Conservation (phyloP, 768 basidiomycete genomes). For the Xanthoconium purpureum region DNA sequence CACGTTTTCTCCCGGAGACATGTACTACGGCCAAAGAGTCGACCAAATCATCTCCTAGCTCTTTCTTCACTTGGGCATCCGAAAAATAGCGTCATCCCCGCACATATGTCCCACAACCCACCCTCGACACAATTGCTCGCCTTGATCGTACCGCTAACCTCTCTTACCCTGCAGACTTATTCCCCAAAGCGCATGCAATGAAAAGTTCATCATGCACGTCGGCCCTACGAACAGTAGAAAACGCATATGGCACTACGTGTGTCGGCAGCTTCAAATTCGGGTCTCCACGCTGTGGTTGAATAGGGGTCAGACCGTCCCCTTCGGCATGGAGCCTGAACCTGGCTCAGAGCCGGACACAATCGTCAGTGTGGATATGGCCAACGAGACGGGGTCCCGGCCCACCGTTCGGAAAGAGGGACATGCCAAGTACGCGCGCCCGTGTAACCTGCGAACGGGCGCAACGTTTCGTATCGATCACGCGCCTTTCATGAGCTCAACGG, state of each 20-base stretch:
- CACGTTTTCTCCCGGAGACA: slow-evolving; percentile 32
- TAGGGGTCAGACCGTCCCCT: slow-evolving; percentile 79
- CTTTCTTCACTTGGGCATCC: slow-evolving; percentile 56
- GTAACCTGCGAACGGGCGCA: slow-evolving; percentile 92
- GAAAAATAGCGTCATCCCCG: slow-evolving; percentile 24
- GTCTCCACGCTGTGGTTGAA: slow-evolving; percentile 87
- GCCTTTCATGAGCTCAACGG: slow-evolving; percentile 76
- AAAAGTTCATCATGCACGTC: slow-evolving; percentile 90
- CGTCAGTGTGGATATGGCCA: slow-evolving; percentile 30
- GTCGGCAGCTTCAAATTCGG: slow-evolving; percentile 67
- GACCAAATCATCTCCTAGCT: slow-evolving; percentile 51
- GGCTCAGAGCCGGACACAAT: slow-evolving; percentile 38
- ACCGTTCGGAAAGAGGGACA: slow-evolving; percentile 39
- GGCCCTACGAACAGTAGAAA: slow-evolving; percentile 98
- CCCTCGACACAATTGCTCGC: slow-evolving; percentile 38
- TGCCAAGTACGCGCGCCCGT: slow-evolving; percentile 52
- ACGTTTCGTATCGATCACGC: slow-evolving; percentile 66
- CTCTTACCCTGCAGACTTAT: slow-evolving; percentile 49
- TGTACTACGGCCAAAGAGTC: slow-evolving; percentile 25
- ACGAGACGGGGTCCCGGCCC: slow-evolving; percentile 22
- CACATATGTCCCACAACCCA: slow-evolving; percentile 27
- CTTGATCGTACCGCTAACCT: slow-evolving; percentile 40
- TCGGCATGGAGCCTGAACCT: slow-evolving; percentile 51
- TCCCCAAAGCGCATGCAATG: slow-evolving; percentile 50
- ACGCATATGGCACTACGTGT: slow-evolving; percentile 91